phyloP scores from a whole-genome alignment of 1,139 yeast genomes.

The Hemisphaericaspora xylofermentans region DNA sequence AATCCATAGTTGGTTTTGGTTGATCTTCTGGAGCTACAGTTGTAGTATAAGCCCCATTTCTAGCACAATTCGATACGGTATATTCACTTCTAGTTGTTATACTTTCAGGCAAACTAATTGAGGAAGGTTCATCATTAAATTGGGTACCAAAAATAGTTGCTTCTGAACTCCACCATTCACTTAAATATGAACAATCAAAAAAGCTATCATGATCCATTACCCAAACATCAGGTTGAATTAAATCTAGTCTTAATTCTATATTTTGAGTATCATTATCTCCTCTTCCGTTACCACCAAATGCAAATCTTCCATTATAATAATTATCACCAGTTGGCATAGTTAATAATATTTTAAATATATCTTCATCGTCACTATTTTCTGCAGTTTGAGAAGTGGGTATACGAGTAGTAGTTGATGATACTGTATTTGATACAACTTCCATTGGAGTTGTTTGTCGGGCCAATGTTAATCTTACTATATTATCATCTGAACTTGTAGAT shows the following conservation, averaged over 20 bases:
- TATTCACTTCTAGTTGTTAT: conserved; percentile 22
- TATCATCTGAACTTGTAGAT: conserved; percentile 6
- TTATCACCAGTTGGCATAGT: conserved; percentile 15
- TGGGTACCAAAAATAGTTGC: conserved; percentile 10
- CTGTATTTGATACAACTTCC: conserved; percentile 5
- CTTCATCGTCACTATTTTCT: conserved; percentile 19
- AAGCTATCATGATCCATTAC: conserved; percentile 29
- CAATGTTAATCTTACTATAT: conserved; percentile 10
- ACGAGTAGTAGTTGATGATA: conserved; percentile 10
- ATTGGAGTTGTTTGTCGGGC: conserved; percentile 15
- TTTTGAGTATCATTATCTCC: conserved; percentile 7
- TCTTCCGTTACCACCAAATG: conserved; percentile 9
- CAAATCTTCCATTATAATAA: conserved; percentile 18
- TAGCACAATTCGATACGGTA: conserved; percentile 28
- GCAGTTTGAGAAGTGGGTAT: conserved; percentile 14
- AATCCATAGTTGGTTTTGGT: conserved; percentile 15
- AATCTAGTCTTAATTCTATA: conserved; percentile 29
- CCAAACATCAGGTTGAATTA: conserved; percentile 39
- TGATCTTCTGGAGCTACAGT: conserved; percentile 5
- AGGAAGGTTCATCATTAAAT: not conserved
- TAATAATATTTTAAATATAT: conserved; percentile 21
- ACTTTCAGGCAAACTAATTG: conserved; percentile 15
- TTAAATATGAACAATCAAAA: conserved; percentile 23
- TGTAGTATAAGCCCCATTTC: conserved; percentile 25
- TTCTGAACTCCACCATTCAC: conserved; percentile 22